A percentile compares a stretch with the other conserved stretches of the same genome.
Conservation (phyloP, 441 rosid genomes). For the Syzygium malaccense region DNA sequence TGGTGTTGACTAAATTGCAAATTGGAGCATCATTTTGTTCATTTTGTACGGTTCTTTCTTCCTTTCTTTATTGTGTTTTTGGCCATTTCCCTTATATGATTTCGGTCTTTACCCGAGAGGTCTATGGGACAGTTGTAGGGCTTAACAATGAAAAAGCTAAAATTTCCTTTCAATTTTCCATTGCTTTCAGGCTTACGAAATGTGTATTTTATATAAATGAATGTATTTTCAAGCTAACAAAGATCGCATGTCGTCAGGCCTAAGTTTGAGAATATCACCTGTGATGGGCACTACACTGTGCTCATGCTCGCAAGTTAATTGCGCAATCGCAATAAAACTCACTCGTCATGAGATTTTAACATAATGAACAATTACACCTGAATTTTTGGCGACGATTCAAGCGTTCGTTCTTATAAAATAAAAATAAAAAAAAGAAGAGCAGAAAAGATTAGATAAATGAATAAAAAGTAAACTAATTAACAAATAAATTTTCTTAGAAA, state of each 20-base stretch:
- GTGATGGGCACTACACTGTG: background rate
- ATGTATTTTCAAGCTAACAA: background rate
- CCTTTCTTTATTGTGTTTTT: background rate
- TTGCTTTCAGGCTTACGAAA: background rate
- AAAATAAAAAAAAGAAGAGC: no score
- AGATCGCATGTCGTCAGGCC: background rate
- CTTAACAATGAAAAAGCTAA: background rate
- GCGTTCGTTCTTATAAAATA: no score
- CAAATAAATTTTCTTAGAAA: no score
- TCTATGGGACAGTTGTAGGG: background rate
- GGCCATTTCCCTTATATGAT: background rate
- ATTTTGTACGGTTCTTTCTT: background rate
- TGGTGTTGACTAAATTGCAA: background rate
- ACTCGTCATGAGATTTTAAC: no score
- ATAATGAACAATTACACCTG: no score
- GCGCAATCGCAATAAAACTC: no score
- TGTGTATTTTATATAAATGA: background rate
- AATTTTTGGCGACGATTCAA: no score
- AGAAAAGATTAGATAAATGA: no score
- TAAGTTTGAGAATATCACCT: background rate
- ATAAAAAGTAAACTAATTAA: no score
- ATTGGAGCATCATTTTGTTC: background rate
- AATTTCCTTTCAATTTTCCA: background rate
- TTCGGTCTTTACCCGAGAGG: background rate
- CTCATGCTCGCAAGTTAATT: no score